Conservation (phyloP, 768 basidiomycete species). For the Sporobolomyces pararoseus region DNA sequence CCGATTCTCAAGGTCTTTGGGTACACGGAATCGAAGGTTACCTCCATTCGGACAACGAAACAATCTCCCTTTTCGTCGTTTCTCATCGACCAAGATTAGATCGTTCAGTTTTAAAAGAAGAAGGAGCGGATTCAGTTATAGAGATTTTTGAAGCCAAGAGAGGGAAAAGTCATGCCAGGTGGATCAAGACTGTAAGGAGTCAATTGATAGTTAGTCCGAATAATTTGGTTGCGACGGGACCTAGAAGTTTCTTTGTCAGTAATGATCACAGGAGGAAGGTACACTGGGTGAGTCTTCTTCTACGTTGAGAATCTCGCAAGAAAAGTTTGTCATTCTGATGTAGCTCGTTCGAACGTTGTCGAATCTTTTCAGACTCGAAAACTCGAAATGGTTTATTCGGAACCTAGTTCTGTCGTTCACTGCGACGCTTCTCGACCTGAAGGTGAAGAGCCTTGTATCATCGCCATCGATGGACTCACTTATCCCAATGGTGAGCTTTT, state of each 20-base stretch:
- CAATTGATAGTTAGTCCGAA: conserved; percentile 63
- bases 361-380: conserved; percentile 5
- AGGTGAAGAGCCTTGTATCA: conserved; percentile 53
- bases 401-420: conserved; percentile 58
- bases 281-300: conserved; percentile 54
- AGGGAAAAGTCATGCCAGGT: conserved; percentile 54
- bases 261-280: conserved; percentile 62
- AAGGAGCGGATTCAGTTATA: conserved; percentile 66
- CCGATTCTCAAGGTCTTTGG: conserved; percentile 33
- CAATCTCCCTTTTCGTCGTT: conserved; percentile 49
- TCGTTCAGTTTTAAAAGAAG: conserved; percentile 48
- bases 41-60: conserved; percentile 52
- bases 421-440: conserved; percentile 58
- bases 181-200: conserved; percentile 62
- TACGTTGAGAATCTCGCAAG: too few relatives aligned
- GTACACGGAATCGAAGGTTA: conserved; percentile 69
- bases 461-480: conserved; percentile 56
- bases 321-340: background rate
- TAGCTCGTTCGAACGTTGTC: background rate
- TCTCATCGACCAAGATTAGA: conserved; percentile 62
- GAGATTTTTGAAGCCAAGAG: conserved; percentile 63
- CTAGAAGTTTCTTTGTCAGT: conserved; percentile 65
- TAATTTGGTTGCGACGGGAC: conserved; percentile 66
- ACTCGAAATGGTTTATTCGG: conserved; percentile 2
- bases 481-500: conserved; percentile 57